phyloP scores from a whole-genome alignment of 768 basidiomycete species.

The Imleria badia region DNA sequence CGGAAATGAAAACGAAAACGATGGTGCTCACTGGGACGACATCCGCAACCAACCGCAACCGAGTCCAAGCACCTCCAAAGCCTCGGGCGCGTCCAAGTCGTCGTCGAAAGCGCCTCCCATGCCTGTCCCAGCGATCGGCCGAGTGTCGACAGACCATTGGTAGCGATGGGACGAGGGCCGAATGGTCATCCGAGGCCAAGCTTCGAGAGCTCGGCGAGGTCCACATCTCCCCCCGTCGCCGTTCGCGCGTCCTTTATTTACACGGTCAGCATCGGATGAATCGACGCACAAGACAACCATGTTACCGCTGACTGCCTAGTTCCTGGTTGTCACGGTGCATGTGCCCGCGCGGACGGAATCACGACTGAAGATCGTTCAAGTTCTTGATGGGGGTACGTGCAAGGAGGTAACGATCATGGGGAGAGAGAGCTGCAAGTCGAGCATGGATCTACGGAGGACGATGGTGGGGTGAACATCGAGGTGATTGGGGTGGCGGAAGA shows the following conservation, averaged over 20 bases:
- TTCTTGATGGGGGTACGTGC: constrained; percentile 22
- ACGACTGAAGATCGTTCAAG: constrained; percentile 29
- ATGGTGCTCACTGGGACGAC: constrained; percentile 61
- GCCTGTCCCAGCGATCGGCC: constrained; percentile 26
- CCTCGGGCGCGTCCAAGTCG: constrained; percentile 23
- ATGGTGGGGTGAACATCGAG: constrained; percentile 9
- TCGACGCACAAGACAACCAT: constrained; percentile 16
- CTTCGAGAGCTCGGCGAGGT: constrained; percentile 23
- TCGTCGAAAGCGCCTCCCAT: constrained; percentile 30
- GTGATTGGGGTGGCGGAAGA: constrained; percentile 12
- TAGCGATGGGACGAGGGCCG: constrained; percentile 23
- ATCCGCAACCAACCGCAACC: constrained; percentile 48
- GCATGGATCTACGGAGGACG: constrained; percentile 20
- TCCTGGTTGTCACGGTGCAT: constrained; percentile 32
- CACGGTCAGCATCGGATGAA: constrained; percentile 24
- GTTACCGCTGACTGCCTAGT: constrained; percentile 30
- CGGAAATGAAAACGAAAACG: constrained; percentile 19
- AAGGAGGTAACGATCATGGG: constrained; percentile 17
- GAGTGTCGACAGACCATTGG: constrained; percentile 19
- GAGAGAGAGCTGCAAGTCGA: constrained; percentile 17
- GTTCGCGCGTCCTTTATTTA: constrained; percentile 19
- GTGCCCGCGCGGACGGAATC: constrained; percentile 32
- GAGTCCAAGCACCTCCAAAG: constrained; percentile 18
- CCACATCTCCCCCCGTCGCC: constrained; percentile 15
- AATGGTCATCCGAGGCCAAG: constrained; percentile 23